Percentiles rank a stretch among this genome's conserved stretches.
phyloP scores from a whole-genome alignment of 2,329 filamentous ascomycete species.

The Colletotrichum spaethianum region DNA sequence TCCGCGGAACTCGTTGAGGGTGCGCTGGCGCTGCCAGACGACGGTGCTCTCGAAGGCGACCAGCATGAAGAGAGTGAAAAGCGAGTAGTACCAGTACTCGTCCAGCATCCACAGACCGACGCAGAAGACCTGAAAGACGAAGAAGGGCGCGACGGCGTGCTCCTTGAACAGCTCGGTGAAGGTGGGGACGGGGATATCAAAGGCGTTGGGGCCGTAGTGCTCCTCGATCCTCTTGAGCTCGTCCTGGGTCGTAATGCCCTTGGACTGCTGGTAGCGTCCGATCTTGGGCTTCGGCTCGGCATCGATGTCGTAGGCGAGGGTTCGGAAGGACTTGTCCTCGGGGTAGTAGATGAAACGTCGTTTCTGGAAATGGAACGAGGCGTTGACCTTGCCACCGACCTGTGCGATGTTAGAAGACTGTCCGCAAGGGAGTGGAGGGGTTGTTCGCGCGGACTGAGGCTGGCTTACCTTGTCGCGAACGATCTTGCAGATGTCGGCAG shows the following conservation, averaged over 20 bases:
- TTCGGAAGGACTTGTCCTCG: slow-evolving; percentile 81
- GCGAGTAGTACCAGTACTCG: slow-evolving; percentile 99
- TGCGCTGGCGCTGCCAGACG: slow-evolving; percentile 98
- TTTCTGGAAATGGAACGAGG: slow-evolving; percentile 98
- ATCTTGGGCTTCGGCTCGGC: slow-evolving; percentile 85
- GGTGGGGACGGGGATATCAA: slow-evolving; percentile 96
- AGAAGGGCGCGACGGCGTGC: slow-evolving; percentile 98
- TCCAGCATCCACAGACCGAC: slow-evolving; percentile 98
- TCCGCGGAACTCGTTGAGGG: slow-evolving; percentile 94
- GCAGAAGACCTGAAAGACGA: slow-evolving; percentile 99
- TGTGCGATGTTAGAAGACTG: slow-evolving; percentile 48
- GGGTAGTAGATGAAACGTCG: slow-evolving; percentile 90
- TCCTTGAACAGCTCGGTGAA: slow-evolving; percentile 98
- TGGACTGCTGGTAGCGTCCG: slow-evolving; percentile 82
- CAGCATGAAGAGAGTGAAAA: slow-evolving; percentile 99
- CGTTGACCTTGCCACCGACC: slow-evolving; percentile 80
- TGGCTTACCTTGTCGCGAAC: slow-evolving; percentile 73
- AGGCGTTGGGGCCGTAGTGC: slow-evolving; percentile 96
- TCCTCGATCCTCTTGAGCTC: slow-evolving; percentile 87
- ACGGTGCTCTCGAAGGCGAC: slow-evolving; percentile 98
- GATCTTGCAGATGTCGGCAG: slow-evolving; percentile 88
- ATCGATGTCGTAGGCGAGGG: slow-evolving; percentile 88
- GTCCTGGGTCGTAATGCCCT: slow-evolving; percentile 80
- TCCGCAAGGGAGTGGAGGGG: not conserved
- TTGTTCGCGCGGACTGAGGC: not conserved